phyloP scores from a whole-genome alignment of 768 basidiomycete species.

The Paxillus ammoniavirescens region DNA sequence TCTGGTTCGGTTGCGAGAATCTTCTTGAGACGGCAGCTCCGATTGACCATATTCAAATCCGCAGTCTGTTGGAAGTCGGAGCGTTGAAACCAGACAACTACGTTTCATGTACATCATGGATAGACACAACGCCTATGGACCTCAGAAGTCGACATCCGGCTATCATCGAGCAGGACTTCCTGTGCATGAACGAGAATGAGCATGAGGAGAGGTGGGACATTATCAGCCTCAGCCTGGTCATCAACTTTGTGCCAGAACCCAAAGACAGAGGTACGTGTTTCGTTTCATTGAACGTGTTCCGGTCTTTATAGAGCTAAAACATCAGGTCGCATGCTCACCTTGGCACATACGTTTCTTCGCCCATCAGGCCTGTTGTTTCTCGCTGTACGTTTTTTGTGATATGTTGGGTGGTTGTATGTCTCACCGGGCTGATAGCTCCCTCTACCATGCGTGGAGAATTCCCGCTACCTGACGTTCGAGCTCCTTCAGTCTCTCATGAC shows the following conservation, averaged over 20 bases:
- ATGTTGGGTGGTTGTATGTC: background rate
- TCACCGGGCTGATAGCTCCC: constrained; percentile 59
- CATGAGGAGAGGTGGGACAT: constrained; percentile 66
- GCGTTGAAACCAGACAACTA: constrained; percentile 87
- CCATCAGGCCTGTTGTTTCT: constrained; percentile 65
- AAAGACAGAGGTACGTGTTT: constrained; percentile 62
- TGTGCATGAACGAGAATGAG: constrained; percentile 53
- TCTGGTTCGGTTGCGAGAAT: background rate
- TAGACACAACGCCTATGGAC: constrained; percentile 75
- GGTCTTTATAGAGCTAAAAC: background rate
- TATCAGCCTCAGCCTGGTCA: constrained; percentile 82
- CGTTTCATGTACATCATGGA: constrained; percentile 62
- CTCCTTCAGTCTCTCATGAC: constrained; percentile 58
- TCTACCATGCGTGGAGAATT: constrained; percentile 80
- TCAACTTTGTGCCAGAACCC: constrained; percentile 84
- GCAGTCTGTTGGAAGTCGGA: constrained; percentile 84
- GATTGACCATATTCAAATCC: background rate
- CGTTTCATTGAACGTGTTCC: background rate
- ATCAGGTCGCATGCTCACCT: constrained; percentile 67
- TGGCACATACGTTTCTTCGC: constrained; percentile 57
- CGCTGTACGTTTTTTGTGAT: constrained; percentile 47
- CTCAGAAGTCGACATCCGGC: constrained; percentile 78
- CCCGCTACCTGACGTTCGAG: constrained; percentile 71
- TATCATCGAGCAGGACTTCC: constrained; percentile 86
- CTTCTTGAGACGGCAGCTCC: too few relatives aligned